These are phyloP conservation scores for Tilletia walkeri DNA, from an alignment of 1,284 basidiomycete species.

Conservation along the genomic window DNA sequence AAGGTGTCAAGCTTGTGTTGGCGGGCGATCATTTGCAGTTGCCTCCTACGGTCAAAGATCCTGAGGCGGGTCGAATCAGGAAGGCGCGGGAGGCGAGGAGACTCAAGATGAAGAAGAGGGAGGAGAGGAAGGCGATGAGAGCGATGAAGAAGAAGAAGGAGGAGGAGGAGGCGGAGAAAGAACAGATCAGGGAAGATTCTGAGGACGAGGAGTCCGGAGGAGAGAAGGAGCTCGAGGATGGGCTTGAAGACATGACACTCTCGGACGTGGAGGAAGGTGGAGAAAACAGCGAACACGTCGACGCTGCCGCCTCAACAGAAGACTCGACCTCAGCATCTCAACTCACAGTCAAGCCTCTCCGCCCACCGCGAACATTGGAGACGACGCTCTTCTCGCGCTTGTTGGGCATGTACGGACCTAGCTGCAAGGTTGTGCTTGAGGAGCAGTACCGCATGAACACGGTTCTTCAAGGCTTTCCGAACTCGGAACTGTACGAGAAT, in stretches of 20 bases:
- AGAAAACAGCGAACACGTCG: not conserved
- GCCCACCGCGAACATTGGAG: conserved; percentile 74
- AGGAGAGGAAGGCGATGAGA: conserved; percentile 6
- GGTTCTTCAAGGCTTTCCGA: conserved; percentile 83
- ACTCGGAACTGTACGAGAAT: conserved; percentile 73
- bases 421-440: conserved; percentile 80
- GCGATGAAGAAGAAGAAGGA: conserved; percentile 3
- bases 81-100: conserved; percentile 23
- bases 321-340: not conserved
- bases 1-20: conserved; percentile 37
- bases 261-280: conserved; percentile 2
- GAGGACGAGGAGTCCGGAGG: not conserved
- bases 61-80: conserved; percentile 18
- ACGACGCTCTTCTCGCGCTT: conserved; percentile 87
- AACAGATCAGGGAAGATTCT: conserved; percentile 15
- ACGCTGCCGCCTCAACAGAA: not conserved
- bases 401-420: conserved; percentile 77
- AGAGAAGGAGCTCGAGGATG: not conserved
- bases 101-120: conserved; percentile 22
- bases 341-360: conserved; percentile 52
- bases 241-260: not conserved
- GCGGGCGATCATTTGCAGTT: conserved; percentile 62
- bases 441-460: conserved; percentile 71
- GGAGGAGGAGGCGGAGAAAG: conserved; percentile 19
- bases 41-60: conserved; percentile 74